Conservation (phyloP, 208 protist genomes). For the Spongospora subterranea region DNA sequence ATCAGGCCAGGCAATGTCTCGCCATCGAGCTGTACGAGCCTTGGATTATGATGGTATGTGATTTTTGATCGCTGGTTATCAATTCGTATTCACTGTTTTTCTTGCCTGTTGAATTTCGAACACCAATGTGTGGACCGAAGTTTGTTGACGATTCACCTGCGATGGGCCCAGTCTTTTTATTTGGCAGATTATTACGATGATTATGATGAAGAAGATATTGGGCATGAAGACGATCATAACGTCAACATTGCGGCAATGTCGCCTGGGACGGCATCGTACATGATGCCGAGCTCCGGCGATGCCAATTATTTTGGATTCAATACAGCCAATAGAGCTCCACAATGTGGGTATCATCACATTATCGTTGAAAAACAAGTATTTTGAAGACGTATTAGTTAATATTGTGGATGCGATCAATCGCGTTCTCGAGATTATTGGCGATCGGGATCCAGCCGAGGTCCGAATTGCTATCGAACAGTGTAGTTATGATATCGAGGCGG, state of each 20-base stretch:
- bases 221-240: background rate
- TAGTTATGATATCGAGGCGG: conserved; percentile 15
- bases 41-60: conserved; percentile 50
- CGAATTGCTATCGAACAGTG: conserved; percentile 43
- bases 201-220: background rate
- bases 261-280: background rate
- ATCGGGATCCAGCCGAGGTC: background rate
- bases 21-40: background rate
- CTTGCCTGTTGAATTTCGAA: background rate
- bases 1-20: too few species aligned
- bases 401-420: conserved; percentile 1
- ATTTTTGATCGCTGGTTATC: background rate
- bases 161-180: background rate
- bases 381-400: background rate
- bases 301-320: background rate
- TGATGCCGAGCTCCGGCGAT: background rate
- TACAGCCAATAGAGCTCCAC: background rate
- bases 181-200: conserved; percentile 15
- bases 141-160: too few species aligned
- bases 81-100: too few species aligned
- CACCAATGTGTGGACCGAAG: background rate
- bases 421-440: conserved; percentile 22
- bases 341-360: background rate
- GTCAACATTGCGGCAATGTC: background rate
- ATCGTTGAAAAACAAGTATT: background rate